Evolutionary conservation across 805 yeast species (phyloP).

Genomic region (Lachancea cidri): DNA sequence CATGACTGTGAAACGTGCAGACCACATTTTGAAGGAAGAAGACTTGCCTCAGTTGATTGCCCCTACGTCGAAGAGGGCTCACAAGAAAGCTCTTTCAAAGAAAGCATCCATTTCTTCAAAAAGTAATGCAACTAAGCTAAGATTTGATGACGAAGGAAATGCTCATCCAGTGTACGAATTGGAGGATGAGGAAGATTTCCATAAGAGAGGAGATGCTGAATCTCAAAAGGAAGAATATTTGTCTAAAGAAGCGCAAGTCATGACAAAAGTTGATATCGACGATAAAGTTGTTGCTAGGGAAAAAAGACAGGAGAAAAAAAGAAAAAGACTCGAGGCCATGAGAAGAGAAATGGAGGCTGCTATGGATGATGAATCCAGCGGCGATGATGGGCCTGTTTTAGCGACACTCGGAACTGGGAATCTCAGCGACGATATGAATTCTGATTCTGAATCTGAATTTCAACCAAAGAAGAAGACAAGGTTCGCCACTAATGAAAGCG

Average conservation of each 20-base stretch:
- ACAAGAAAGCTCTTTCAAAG: slow-evolving; percentile 82
- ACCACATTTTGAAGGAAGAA: slow-evolving; percentile 62
- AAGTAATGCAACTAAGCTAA: slow-evolving; percentile 70
- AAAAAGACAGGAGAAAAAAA: slow-evolving; percentile 81
- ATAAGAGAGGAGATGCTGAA: slow-evolving; percentile 59
- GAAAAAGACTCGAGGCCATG: slow-evolving; percentile 79
- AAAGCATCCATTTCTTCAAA: slow-evolving; percentile 58
- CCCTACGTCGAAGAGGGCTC: slow-evolving; percentile 77
- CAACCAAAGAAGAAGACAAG: slow-evolving; percentile 32
- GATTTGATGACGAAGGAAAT: slow-evolving; percentile 90
- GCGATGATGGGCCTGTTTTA: slow-evolving; percentile 22
- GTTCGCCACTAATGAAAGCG: slow-evolving; percentile 34
- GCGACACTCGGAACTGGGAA: slow-evolving; percentile 33
- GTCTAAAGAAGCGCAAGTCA: slow-evolving; percentile 55
- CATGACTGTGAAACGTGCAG: slow-evolving; percentile 70
- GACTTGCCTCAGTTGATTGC: slow-evolving; percentile 56
- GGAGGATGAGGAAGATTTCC: slow-evolving; percentile 85
- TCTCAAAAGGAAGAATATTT: slow-evolving; percentile 66
- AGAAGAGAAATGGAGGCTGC: slow-evolving; percentile 42
- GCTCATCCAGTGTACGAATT: slow-evolving; percentile 91
- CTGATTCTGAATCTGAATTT: slow-evolving; percentile 19
- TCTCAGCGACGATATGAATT: slow-evolving; percentile 39
- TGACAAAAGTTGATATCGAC: slow-evolving; percentile 65
- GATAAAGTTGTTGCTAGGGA: slow-evolving; percentile 76
- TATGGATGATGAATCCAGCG: slow-evolving; percentile 22